Conservation (phyloP, 768 basidiomycete genomes). For the Basidioascus undulatus region DNA sequence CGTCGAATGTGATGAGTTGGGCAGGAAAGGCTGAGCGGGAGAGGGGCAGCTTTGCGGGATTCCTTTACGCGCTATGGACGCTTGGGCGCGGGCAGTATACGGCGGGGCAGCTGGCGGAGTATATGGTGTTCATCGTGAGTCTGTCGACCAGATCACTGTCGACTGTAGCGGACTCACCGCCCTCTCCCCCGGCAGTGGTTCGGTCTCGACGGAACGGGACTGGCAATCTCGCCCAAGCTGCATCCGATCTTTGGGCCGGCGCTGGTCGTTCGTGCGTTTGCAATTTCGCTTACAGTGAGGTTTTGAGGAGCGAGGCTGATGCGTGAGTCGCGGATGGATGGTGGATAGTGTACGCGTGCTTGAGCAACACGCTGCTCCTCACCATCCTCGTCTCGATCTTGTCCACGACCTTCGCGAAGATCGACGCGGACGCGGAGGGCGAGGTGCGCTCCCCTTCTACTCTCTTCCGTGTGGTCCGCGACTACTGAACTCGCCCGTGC, state of each 20-base stretch:
- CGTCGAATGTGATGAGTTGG: too few relatives aligned
- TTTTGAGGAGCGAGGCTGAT: too few relatives aligned
- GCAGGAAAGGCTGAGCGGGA: too few relatives aligned
- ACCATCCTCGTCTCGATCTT: conserved; percentile 41
- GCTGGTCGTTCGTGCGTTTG: conserved; percentile 24
- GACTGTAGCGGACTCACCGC: background rate
- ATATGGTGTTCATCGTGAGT: background rate
- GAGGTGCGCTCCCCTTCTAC: too few relatives aligned
- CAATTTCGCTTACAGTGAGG: too few relatives aligned
- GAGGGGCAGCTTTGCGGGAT: conserved; percentile 52
- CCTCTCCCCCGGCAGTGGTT: conserved; percentile 26
- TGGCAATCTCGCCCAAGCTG: conserved; percentile 47
- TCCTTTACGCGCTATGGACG: conserved; percentile 84
- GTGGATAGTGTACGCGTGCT: conserved; percentile 63
- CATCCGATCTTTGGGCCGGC: conserved; percentile 73
- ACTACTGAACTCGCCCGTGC: too few relatives aligned
- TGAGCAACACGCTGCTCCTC: conserved; percentile 75
- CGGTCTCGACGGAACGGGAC: conserved; percentile 80
- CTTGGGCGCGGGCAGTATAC: conserved; percentile 24
- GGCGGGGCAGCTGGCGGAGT: background rate
- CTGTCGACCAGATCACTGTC: background rate
- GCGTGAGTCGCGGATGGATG: too few relatives aligned
- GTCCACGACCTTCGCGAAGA: conserved; percentile 80
- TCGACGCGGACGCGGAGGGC: conserved; percentile 55
- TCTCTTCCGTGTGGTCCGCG: too few relatives aligned